Percentiles rank a stretch among this genome's conserved stretches.
These are phyloP conservation scores for Dendrobium huoshanense DNA, from an alignment of 106 monocot genomes.

Conservation along the genomic window DNA sequence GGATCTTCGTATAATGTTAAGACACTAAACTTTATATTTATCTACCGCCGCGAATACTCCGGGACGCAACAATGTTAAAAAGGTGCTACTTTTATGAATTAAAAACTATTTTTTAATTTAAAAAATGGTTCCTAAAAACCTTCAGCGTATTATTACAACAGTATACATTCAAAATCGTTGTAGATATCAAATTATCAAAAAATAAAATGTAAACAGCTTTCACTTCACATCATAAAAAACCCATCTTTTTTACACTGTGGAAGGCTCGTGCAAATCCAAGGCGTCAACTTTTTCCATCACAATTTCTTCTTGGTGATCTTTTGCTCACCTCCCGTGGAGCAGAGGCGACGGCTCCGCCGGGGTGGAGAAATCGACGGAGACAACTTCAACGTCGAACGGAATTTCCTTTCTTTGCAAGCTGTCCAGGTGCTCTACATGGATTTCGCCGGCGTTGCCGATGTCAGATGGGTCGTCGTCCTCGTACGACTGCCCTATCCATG, in stretches of 20 bases:
- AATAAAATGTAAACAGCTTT: not conserved
- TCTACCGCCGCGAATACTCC: no score
- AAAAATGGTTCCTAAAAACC: not conserved
- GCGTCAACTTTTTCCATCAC: not conserved
- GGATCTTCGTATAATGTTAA: no score
- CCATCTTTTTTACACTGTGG: not conserved
- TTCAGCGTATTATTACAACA: not conserved
- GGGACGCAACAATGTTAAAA: no score
- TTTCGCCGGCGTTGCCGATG: slow-evolving; percentile 11
- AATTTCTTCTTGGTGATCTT: not conserved
- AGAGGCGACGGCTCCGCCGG: slow-evolving; percentile 2
- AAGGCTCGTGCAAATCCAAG: not conserved
- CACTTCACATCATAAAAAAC: no score
- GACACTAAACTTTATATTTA: no score
- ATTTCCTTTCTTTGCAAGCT: not conserved
- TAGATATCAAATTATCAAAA: not conserved
- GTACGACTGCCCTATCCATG: slow-evolving; percentile 19
- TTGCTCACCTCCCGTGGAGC: slow-evolving; percentile 26
- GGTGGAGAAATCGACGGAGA: slow-evolving; percentile 6
- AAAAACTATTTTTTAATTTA: no score
- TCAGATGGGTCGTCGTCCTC: slow-evolving; percentile 18
- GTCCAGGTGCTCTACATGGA: not conserved
- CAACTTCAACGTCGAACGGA: not conserved
- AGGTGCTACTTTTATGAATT: no score
- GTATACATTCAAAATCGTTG: not conserved